Percentiles rank a stretch among this genome's conserved stretches.
Conservation (phyloP, 2,329 filamentous ascomycete genomes). For the Fusarium tupiense region DNA sequence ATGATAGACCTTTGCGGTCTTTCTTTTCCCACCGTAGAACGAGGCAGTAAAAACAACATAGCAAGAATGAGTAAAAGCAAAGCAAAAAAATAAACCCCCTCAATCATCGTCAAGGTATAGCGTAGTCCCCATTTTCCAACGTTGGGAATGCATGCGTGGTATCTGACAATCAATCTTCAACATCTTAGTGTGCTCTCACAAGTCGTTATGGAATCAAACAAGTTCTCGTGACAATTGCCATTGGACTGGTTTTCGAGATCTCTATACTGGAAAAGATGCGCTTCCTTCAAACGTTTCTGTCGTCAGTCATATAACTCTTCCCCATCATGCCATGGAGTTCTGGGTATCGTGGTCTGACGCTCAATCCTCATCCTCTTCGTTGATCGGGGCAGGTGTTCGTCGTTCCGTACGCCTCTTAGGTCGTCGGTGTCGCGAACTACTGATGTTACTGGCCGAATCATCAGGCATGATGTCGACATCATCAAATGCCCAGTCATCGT, state of each 20-base stretch:
- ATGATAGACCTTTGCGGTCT: neutral
- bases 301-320: slow-evolving; percentile 26
- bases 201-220: slow-evolving; percentile 33
- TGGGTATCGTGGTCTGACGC: slow-evolving; percentile 3
- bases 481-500: slow-evolving; percentile 68
- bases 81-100: slow-evolving; percentile 8
- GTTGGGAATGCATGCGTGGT: slow-evolving; percentile 39
- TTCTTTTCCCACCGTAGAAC: neutral
- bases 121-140: neutral
- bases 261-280: slow-evolving; percentile 33
- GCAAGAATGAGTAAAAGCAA: slow-evolving; percentile 5
- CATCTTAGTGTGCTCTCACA: slow-evolving; percentile 20
- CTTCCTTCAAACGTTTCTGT: slow-evolving; percentile 33
- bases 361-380: slow-evolving; percentile 75
- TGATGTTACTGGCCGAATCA: slow-evolving; percentile 84
- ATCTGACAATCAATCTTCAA: slow-evolving; percentile 40
- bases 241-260: slow-evolving; percentile 30
- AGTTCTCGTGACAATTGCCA: slow-evolving; percentile 27
- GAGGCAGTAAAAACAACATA: slow-evolving; percentile 15
- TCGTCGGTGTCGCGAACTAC: slow-evolving; percentile 72
- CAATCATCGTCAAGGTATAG: neutral
- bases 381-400: slow-evolving; percentile 76
- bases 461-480: slow-evolving; percentile 76
- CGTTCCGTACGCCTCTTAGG: slow-evolving; percentile 75
- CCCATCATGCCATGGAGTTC: neutral